These are phyloP conservation scores for Zelopaecilomyces penicillatus DNA, from an alignment of 2,329 filamentous ascomycete genomes.

Conservation along the genomic window DNA sequence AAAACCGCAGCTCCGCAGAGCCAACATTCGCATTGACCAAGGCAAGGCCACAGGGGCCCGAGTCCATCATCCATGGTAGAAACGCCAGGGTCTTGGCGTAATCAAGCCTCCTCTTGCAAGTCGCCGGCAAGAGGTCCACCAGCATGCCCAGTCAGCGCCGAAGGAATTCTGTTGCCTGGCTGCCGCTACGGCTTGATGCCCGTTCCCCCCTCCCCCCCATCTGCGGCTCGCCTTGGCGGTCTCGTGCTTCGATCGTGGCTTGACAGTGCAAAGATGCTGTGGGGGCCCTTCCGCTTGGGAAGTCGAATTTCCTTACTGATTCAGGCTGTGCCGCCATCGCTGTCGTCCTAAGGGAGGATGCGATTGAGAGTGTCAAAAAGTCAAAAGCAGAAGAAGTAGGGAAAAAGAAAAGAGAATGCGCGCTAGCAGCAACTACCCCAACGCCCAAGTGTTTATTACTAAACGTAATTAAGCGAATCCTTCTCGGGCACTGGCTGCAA, in stretches of 20 bases:
- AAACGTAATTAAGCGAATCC: too few species aligned
- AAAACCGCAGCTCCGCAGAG: neutral
- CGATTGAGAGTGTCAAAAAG: too few species aligned
- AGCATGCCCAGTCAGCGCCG: slow-evolving; percentile 15
- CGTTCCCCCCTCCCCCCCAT: neutral
- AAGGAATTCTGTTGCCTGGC: slow-evolving; percentile 24
- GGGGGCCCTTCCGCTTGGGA: too few species aligned
- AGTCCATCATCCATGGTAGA: neutral
- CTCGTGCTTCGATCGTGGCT: neutral
- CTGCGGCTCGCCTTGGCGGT: neutral
- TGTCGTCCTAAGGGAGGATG: too few species aligned
- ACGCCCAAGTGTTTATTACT: too few species aligned
- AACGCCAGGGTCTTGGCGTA: neutral
- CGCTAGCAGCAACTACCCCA: too few species aligned
- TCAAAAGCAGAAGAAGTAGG: too few species aligned
- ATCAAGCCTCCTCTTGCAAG: slow-evolving; percentile 3
- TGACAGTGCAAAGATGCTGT: neutral
- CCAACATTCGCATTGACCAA: neutral
- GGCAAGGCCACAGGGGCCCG: neutral
- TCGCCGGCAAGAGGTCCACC: neutral
- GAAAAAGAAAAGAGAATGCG: too few species aligned
- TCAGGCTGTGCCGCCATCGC: too few species aligned
- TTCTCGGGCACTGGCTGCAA: too few species aligned
- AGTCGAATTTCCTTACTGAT: too few species aligned
- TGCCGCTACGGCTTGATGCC: neutral